Conservation (phyloP, 345 rosid species). For the Hibiscus mutabilis region DNA sequence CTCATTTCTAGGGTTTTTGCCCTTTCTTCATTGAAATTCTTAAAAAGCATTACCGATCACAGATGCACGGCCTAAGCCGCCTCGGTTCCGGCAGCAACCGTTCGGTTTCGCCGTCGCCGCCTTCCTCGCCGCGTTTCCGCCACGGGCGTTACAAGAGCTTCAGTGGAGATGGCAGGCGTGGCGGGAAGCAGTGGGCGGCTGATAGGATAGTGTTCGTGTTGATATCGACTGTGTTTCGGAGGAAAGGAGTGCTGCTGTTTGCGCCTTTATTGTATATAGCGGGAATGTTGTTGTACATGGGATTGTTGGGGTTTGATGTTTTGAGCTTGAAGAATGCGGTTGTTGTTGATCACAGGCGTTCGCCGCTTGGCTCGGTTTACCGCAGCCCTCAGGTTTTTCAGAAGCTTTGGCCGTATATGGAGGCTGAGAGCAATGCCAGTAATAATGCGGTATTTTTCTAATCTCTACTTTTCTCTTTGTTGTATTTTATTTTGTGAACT, state of each 20-base stretch:
- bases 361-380: slow-evolving; percentile 71
- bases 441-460: slow-evolving; percentile 49
- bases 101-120: slow-evolving; percentile 54
- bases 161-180: slow-evolving; percentile 13
- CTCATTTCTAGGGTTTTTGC: background rate
- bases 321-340: slow-evolving; percentile 45
- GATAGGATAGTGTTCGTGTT: slow-evolving; percentile 49
- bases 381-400: slow-evolving; percentile 83
- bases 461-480: background rate
- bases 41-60: background rate
- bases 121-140: slow-evolving; percentile 76
- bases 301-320: slow-evolving; percentile 70
- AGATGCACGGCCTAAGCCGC: slow-evolving; percentile 84
- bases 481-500: background rate
- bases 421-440: slow-evolving; percentile 50
- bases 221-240: slow-evolving; percentile 54
- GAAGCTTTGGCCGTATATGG: slow-evolving; percentile 87
- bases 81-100: slow-evolving; percentile 45
- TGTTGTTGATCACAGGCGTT: slow-evolving; percentile 47
- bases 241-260: slow-evolving; percentile 67
- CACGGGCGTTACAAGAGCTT: slow-evolving; percentile 37
- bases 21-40: background rate
- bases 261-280: slow-evolving; percentile 83
- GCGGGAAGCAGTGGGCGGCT: slow-evolving; percentile 38
- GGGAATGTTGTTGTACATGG: slow-evolving; percentile 86